phyloP scores from a whole-genome alignment of 225 moss, liverwort and hornwort species.

The Bryoerythrophyllum caledonicum region DNA sequence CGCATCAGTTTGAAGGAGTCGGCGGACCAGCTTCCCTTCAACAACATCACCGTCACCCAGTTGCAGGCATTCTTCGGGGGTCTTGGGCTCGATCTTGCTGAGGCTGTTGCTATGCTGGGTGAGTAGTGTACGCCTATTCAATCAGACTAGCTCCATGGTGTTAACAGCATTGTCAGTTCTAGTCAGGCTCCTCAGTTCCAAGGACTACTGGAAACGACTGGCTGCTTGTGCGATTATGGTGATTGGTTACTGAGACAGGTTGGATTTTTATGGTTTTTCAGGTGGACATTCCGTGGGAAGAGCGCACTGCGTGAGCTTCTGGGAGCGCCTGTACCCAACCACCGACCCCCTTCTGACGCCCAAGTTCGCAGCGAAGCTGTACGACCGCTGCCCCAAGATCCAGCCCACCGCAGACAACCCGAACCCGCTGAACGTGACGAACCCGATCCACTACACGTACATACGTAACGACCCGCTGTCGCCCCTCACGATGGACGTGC shows the following conservation, averaged over 20 bases:
- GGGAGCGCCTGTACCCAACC: conserved; percentile 42
- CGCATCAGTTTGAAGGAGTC: conserved; percentile 40
- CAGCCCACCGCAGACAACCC: background rate
- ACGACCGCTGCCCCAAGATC: conserved; percentile 36
- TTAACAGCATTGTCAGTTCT: too few relatives aligned
- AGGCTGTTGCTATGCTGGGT: conserved; percentile 62
- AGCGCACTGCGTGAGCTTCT: conserved; percentile 54
- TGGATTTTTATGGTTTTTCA: conserved; percentile 9
- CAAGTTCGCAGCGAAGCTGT: conserved; percentile 30
- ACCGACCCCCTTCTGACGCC: conserved; percentile 35
- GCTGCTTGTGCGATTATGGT: too few relatives aligned
- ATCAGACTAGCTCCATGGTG: background rate
- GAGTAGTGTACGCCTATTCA: background rate
- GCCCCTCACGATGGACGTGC: conserved; percentile 58
- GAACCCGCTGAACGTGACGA: background rate
- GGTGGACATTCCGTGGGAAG: conserved; percentile 63
- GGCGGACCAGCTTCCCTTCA: conserved; percentile 35
- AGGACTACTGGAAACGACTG: too few relatives aligned
- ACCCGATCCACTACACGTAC: conserved; percentile 23
- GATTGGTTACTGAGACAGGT: background rate
- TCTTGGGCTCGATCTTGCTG: conserved; percentile 44
- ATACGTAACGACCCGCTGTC: conserved; percentile 54
- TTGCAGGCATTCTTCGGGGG: conserved; percentile 32
- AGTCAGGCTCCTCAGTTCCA: too few relatives aligned
- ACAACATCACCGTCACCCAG: conserved; percentile 23